Evolutionary conservation across 2,329 filamentous ascomycete species (phyloP).

Genomic region (Aplosporella prunicola): DNA sequence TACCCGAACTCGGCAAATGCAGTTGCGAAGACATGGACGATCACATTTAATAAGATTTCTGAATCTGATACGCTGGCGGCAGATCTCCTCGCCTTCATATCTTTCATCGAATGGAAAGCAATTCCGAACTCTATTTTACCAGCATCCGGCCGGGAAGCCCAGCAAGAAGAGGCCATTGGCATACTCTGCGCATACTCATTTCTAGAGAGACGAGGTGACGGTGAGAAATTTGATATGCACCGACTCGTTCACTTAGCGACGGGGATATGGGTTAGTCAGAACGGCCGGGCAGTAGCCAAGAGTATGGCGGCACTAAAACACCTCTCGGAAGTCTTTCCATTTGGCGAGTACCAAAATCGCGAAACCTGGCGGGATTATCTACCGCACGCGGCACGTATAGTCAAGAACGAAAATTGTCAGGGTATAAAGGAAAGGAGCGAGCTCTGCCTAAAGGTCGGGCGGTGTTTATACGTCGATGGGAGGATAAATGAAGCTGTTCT

Average conservation of each 20-base stretch:
- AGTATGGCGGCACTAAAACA: conserved; percentile 13
- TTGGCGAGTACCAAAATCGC: conserved; percentile 14
- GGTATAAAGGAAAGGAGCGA: conserved; percentile 5
- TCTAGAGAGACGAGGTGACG: conserved; percentile 14
- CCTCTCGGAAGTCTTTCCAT: conserved; percentile 18
- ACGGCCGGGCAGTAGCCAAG: conserved; percentile 14
- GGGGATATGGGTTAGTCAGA: conserved; percentile 22
- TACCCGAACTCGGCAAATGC: conserved; percentile 24
- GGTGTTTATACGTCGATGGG: conserved; percentile 10
- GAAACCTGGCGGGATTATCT: conserved; percentile 21
- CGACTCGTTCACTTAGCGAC: conserved; percentile 28
- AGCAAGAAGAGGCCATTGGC: conserved; percentile 22
- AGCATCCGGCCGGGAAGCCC: conserved; percentile 12
- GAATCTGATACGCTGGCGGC: conserved; percentile 22
- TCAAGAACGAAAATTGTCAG: background rate
- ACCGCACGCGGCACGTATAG: conserved; percentile 19
- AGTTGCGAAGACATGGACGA: conserved; percentile 28
- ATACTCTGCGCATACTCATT: conserved; percentile 26
- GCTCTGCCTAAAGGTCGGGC: conserved; percentile 11
- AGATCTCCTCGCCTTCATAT: conserved; percentile 28
- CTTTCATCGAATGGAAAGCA: conserved; percentile 9
- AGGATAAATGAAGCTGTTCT: conserved; percentile 11
- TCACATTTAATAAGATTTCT: conserved; percentile 29
- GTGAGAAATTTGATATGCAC: conserved; percentile 21
- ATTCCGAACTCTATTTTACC: conserved; percentile 28